These are phyloP conservation scores for Diutina catenulata DNA, from an alignment of 1,139 yeast species.

Conservation along the genomic window DNA sequence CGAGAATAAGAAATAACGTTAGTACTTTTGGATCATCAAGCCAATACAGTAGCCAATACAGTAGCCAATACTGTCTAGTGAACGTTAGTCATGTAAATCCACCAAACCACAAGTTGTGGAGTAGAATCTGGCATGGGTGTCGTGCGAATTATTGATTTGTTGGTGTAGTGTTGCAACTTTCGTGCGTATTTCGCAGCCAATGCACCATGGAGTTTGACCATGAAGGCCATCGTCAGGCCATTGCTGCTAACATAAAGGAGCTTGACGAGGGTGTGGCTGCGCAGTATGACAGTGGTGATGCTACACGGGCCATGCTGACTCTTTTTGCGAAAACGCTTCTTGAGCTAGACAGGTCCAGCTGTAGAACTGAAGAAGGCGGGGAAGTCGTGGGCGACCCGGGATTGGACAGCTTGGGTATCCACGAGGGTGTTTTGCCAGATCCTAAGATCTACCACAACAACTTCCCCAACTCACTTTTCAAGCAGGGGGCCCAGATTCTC, in stretches of 20 bases:
- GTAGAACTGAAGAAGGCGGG: conserved; percentile 10
- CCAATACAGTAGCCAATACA: no score
- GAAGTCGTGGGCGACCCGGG: conserved; percentile 6
- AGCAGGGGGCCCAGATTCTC: conserved; percentile 13
- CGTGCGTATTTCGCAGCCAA: no score
- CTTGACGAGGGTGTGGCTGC: conserved; percentile 14
- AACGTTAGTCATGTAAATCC: no score
- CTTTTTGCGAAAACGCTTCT: conserved; percentile 15
- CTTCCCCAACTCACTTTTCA: not conserved
- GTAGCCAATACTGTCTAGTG: no score
- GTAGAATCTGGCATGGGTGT: no score
- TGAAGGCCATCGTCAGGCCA: conserved; percentile 11
- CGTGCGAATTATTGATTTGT: no score
- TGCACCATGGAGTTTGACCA: not conserved
- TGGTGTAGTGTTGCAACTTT: no score
- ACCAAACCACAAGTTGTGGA: no score
- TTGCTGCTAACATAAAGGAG: conserved; percentile 15
- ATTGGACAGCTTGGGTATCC: not conserved
- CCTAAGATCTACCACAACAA: not conserved
- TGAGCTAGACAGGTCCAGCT: conserved; percentile 13
- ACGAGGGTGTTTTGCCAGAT: conserved; percentile 12
- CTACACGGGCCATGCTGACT: conserved; percentile 11
- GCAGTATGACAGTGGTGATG: conserved; percentile 15
- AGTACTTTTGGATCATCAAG: no score
- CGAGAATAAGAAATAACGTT: no score